These are phyloP conservation scores for Euphorbia celastroides DNA, from an alignment of 441 rosid species.

Conservation along the genomic window DNA sequence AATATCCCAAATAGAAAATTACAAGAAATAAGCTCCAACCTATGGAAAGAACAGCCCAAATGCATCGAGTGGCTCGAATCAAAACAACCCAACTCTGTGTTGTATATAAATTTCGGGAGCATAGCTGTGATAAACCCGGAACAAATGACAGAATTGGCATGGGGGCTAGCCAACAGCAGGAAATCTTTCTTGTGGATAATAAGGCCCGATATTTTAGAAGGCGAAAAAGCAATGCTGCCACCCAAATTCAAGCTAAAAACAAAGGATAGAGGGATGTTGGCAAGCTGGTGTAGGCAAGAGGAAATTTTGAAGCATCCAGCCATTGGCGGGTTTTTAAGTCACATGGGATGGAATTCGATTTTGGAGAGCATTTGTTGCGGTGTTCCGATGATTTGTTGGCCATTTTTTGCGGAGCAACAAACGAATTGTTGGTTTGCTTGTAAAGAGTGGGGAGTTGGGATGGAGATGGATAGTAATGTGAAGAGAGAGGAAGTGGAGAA, in stretches of 20 bases:
- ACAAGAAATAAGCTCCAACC: background rate
- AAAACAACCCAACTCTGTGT: too few species aligned
- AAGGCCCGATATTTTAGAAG: background rate
- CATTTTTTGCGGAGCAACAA: slow-evolving; percentile 9
- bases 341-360: slow-evolving; percentile 17
- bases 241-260: background rate
- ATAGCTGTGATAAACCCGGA: background rate
- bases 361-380: background rate
- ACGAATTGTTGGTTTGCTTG: slow-evolving; percentile 11
- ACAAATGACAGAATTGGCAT: background rate
- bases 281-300: slow-evolving; percentile 16
- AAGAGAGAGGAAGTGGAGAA: slow-evolving; percentile 22
- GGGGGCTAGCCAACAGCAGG: slow-evolving; percentile 6
- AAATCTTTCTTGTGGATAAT: slow-evolving; percentile 2
- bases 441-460: slow-evolving; percentile 4
- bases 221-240: background rate
- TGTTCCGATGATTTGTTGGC: slow-evolving; percentile 11
- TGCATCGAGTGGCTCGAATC: too few species aligned
- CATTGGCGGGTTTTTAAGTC: slow-evolving; percentile 12
- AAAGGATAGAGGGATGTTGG: background rate
- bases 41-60: background rate
- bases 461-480: slow-evolving; percentile 12
- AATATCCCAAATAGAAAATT: background rate
- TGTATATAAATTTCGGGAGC: slow-evolving; percentile 3
- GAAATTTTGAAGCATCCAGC: slow-evolving; percentile 5